phyloP scores from a whole-genome alignment of 495 filamentous ascomycete genomes.

The Penicillium robsamsonii region DNA sequence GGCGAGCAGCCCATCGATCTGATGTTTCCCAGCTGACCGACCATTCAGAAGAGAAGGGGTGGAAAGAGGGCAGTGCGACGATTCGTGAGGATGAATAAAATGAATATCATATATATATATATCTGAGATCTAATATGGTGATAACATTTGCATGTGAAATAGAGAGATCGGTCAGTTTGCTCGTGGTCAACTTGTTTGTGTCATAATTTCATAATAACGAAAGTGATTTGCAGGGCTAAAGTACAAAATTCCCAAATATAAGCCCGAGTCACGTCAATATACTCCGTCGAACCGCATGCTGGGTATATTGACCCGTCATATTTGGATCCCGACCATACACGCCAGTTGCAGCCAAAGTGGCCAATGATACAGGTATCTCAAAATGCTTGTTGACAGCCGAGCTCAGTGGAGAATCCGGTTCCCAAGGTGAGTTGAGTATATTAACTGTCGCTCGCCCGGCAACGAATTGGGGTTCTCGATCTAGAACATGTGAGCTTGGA shows the following conservation, averaged over 20 bases:
- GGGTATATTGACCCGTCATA: not conserved
- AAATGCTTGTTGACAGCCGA: conserved; percentile 22
- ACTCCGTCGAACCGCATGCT: not conserved
- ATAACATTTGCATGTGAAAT: not conserved
- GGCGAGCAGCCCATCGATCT: conserved; percentile 14
- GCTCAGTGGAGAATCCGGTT: conserved; percentile 8
- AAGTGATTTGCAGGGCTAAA: not conserved
- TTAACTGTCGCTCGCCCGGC: conserved; percentile 22
- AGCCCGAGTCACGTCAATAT: not conserved
- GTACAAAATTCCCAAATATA: not conserved
- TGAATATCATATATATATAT: conserved; percentile 1
- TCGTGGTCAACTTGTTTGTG: not conserved
- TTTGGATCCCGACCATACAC: not conserved
- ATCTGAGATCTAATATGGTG: not conserved
- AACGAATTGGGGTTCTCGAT: conserved; percentile 1
- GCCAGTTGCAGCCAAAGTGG: not conserved
- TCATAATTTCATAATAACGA: not conserved
- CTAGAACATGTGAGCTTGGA: conserved; percentile 8
- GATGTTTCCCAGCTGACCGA: conserved; percentile 16
- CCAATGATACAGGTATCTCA: conserved; percentile 21
- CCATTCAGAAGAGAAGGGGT: conserved; percentile 7
- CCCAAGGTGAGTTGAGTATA: conserved; percentile 22
- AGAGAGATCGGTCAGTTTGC: not conserved
- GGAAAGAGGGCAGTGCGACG: conserved; percentile 7
- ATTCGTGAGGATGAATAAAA: conserved; percentile 16